Evolutionary conservation across 306 rosid genomes (phyloP), one percentile per base, ranked within the genome.

Genomic region (Cajanus cajan): DNA sequence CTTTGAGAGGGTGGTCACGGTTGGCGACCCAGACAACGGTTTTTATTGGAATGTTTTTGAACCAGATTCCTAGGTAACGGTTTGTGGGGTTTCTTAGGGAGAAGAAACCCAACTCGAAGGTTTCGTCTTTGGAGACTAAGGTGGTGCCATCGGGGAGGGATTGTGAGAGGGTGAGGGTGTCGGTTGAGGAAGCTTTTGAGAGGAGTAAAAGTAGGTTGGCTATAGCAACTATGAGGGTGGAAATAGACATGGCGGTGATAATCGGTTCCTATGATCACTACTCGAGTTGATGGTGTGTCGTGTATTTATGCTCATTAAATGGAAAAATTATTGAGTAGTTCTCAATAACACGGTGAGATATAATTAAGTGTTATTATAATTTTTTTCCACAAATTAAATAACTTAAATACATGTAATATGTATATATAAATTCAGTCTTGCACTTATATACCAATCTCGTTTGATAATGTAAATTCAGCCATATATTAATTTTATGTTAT

Each of bases 11-110:
- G 8, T 61, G 12, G 34, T 43, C 79, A 11, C 79, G 70, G 58
- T 74, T 74, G 7, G 78, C 78, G n/a, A 72, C 77, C 77, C 77
- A 72, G 19, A 72, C 78, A 14, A 54, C 4, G 16, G 19, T 21
- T 73, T 2, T 59, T n/a, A 5, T 1, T 4, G 71, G 59, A 2
- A 74, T 74, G 2, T 59, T 74, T 43, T 44, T 59, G 59, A 41
- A 74, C 70, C 70, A 74, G 7, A 74, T 74, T 59, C 79, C 79
- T 0, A 74, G 31, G 18, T 74, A 74, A 14, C 71, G 70, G 34
- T 44, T 74, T 40, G 78, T 19, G 41, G 78, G 40, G 25, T 7
- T 74, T 13, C 69, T 37, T 24, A 19, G 44, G 24, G 41, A 57
- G 22, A 74, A 74, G 57, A 74, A 74, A 24, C 74, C 74, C 4